Conservation (phyloP, 495 filamentous ascomycete genomes). For the Hypoxylon crocopeplum region DNA sequence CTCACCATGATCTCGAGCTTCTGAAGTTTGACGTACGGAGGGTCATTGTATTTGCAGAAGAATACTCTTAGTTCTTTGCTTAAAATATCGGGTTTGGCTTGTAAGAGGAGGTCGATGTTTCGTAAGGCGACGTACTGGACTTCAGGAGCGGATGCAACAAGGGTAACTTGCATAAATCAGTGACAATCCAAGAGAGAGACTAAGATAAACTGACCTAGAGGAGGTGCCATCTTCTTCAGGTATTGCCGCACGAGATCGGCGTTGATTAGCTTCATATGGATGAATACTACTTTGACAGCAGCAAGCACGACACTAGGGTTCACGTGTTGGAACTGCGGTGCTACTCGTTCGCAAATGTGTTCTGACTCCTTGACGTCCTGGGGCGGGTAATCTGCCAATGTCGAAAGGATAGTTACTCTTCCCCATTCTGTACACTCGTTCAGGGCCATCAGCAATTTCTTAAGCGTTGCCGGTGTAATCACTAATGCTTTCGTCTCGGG, state of each 20-base stretch:
- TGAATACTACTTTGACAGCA: slow-evolving; percentile 96
- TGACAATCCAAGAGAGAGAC: not conserved
- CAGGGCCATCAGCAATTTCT: slow-evolving; percentile 94
- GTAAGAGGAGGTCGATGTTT: slow-evolving; percentile 94
- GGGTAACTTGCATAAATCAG: slow-evolving; percentile 70
- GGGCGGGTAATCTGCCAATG: slow-evolving; percentile 86
- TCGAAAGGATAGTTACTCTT: slow-evolving; percentile 90
- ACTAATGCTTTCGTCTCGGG: slow-evolving; percentile 88
- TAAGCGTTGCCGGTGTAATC: slow-evolving; percentile 80
- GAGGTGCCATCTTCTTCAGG: slow-evolving; percentile 97
- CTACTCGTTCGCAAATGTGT: slow-evolving; percentile 96
- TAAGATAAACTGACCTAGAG: slow-evolving; percentile 67
- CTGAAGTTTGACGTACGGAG: slow-evolving; percentile 95
- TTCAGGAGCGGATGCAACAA: slow-evolving; percentile 94
- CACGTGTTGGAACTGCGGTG: slow-evolving; percentile 97
- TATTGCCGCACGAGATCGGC: slow-evolving; percentile 81
- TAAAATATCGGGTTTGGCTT: slow-evolving; percentile 94
- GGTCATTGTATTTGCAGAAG: slow-evolving; percentile 99
- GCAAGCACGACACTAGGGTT: slow-evolving; percentile 96
- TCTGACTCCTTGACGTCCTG: slow-evolving; percentile 92
- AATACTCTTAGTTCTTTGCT: slow-evolving; percentile 98
- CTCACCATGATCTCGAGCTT: slow-evolving; percentile 99
- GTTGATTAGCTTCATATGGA: slow-evolving; percentile 89
- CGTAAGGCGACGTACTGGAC: slow-evolving; percentile 96
- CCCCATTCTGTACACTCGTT: slow-evolving; percentile 99